Conservation (phyloP, 2,329 filamentous ascomycete species). For the Cladosporium sphaerospermum region DNA sequence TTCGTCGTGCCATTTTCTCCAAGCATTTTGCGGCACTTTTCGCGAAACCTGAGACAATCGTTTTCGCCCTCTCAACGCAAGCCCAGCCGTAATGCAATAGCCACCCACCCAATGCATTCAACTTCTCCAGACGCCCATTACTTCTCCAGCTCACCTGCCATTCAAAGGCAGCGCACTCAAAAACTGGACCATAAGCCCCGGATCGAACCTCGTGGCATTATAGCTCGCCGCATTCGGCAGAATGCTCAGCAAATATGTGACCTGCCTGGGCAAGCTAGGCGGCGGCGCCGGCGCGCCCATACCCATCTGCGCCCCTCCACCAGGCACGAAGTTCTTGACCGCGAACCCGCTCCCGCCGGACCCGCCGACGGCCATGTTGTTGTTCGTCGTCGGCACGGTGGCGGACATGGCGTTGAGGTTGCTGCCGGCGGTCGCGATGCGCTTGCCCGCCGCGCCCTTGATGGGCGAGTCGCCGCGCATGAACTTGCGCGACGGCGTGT, state of each 20-base stretch:
- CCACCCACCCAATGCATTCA: no score
- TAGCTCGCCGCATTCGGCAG: conserved; percentile 70
- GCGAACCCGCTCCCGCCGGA: conserved; percentile 23
- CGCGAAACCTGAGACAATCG: no score
- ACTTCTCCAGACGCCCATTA: no score
- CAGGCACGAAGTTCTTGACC: conserved; percentile 28
- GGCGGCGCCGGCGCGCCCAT: conserved; percentile 33
- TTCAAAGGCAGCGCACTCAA: conserved; percentile 53
- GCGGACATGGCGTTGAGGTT: conserved; percentile 21
- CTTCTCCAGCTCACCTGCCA: not conserved
- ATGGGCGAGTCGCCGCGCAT: conserved; percentile 85
- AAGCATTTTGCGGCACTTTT: no score
- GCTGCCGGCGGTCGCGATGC: conserved; percentile 41
- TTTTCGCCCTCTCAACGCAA: no score
- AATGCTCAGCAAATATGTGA: conserved; percentile 43
- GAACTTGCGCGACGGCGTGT: conserved; percentile 75
- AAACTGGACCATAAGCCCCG: conserved; percentile 65
- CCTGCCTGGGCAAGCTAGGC: conserved; percentile 65
- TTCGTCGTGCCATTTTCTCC: no score
- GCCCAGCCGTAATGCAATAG: no score
- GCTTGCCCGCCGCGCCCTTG: conserved; percentile 81
- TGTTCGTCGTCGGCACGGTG: conserved; percentile 9
- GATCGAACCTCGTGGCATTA: conserved; percentile 61
- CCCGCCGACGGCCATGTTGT: not conserved
- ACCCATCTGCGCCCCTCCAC: conserved; percentile 1